Base-by-base conservation (phyloP, 2,329 filamentous ascomycete species). In the Fusarium coicis region DNA sequence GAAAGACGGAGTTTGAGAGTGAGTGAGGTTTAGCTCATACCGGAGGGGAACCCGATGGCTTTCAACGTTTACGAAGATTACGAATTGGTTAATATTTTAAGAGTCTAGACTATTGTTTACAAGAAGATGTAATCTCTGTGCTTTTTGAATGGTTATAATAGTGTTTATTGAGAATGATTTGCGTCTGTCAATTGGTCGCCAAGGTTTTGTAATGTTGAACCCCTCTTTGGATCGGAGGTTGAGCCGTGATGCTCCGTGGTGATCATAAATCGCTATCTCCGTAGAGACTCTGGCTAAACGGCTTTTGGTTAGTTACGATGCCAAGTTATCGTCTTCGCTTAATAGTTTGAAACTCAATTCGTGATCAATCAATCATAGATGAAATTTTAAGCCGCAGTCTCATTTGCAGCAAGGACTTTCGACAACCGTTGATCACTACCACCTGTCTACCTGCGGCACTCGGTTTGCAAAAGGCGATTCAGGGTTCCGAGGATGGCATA, bases 241-340 rank as follows among this genome's bases (percentile, higher is more conserved):
- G 36, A 67, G 36, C 63, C 63, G 63, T 59, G 65, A 53, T 53
- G 14, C 34, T 26, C 63, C 63, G 54, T 64, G 43, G 14, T 42
- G 11, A 28, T 54, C n/a, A 34, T 16, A 30, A 55, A 64, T 65
- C 58, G 46, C 59, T 55, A 63, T 65, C 62, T 37, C 28, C 46
- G 46, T 40, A 46, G 46, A 4, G 28, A 39, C 44, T 43, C 21
- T 1, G 44, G 23, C 54, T 57, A 47, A 26, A 28, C n/a, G 40
- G 6, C 42, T 26, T 28, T 57, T 23, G 30, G 40, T 36, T 57
- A 57, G n/a, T 28, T 40, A n/a, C 1, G 14, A n/a, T 40, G 36
- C 26, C 8, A n/a, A 54, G 19, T 8, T 14, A n/a, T 54, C 7
- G 7, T 0, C 36, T 40, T n/a, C 14, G 18, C 5, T 10, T 21